Base-by-base conservation (phyloP, 1,284 basidiomycete genomes). In the Ceratobasidium sp. region DNA sequence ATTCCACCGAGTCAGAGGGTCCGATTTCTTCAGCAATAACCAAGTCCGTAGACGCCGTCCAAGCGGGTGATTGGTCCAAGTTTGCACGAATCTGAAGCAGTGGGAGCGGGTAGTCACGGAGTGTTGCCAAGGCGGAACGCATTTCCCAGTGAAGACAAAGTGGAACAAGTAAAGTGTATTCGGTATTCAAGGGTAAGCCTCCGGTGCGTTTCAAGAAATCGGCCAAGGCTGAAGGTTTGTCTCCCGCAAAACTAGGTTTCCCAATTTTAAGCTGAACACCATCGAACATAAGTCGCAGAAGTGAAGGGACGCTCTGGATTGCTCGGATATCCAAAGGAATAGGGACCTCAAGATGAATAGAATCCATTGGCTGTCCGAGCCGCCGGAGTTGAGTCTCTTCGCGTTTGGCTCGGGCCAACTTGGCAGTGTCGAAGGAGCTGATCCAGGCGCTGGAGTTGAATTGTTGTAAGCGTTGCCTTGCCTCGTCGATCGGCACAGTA, bases 21-120 rank as follows among this genome's bases (percentile, higher is more conserved):
- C 94, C 93, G 84, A 96, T 90, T 85, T 99, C 96, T 85, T 99
- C 97, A 0, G 92, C 96, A 66, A 98, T 89, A 78, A 97, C 93
- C 52, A 99, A 85, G 81, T 96, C 93, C 13, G 92, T 92, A 79
- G 93, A 90, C 82, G 96, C 92, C 46, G 89, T 87, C 84, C 92
- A 90, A 1, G 91, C 88, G 15, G 88, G 84, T 46, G 84, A 82
- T 7, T 83, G 84, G 40, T 83, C 84, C 20, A 83, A 79, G 77
- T 87, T 85, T 15, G 87, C 82, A 52, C 91, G 90, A 65, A 94
- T 88, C 81, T 90, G 87, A 23, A 93, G 83, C 75, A 94, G 82
- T 7, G 93, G 93, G 62, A 94, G 83, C 9, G 93, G 92, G 83
- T 94, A 93, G 85, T 98, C 96, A 57, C 97, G 92, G 26, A 97